Conservation (phyloP, 257 asterid species). For the Nicotiana tabacum region DNA sequence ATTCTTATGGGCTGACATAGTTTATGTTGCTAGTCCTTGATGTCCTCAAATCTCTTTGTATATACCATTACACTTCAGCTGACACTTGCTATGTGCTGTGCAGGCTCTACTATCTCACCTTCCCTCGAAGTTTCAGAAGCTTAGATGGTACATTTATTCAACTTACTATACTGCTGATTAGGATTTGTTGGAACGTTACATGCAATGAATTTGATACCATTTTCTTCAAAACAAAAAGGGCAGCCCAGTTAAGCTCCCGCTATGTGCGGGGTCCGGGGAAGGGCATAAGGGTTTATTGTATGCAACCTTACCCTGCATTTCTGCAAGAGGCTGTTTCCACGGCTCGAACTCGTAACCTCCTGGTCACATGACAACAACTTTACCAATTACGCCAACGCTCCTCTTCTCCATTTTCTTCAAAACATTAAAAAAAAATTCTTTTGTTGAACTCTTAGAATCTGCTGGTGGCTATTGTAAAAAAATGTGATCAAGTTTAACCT, state of each 20-base stretch:
- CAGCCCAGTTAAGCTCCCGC: too few species aligned
- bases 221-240: background rate
- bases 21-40: background rate
- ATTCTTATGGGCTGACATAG: background rate
- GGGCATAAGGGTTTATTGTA: too few species aligned
- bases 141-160: slow-evolving; percentile 59
- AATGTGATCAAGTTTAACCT: background rate
- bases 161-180: background rate
- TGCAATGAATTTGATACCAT: background rate
- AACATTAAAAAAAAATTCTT: background rate
- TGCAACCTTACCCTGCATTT: too few species aligned
- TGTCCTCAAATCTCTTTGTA: background rate
- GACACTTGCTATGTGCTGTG: slow-evolving; percentile 30
- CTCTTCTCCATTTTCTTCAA: background rate
- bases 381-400: too few species aligned
- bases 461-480: background rate
- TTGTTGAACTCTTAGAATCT: background rate
- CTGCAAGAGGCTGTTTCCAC: too few species aligned
- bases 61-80: slow-evolving; percentile 10
- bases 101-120: slow-evolving; percentile 79
- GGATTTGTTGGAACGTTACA: background rate
- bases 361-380: too few species aligned
- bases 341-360: too few species aligned
- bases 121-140: slow-evolving; percentile 72
- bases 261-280: too few species aligned